Evolutionary conservation across 768 basidiomycete species (phyloP).

Genomic region (Xerocomus potaroensis): DNA sequence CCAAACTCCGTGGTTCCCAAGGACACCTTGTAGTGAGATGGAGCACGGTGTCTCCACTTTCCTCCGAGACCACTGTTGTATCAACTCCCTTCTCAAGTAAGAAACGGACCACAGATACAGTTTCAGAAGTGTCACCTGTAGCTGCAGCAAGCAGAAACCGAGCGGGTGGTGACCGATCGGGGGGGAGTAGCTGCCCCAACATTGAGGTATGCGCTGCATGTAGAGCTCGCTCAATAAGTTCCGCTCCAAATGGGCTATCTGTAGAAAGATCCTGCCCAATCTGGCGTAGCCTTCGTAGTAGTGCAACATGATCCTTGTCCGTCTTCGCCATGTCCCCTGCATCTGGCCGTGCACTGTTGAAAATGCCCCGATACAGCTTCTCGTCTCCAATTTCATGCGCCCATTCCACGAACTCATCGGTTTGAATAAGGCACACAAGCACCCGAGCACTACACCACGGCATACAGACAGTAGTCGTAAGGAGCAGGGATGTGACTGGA

Average conservation of each 20-base stretch:
- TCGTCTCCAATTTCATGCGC: not conserved
- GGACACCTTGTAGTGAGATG: not conserved
- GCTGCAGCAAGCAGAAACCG: not conserved
- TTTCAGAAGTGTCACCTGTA: no score
- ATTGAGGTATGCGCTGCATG: not conserved
- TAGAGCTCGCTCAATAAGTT: not conserved
- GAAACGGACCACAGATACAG: no score
- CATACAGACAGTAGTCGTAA: not conserved
- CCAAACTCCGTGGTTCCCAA: no score
- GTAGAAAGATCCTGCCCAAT: not conserved
- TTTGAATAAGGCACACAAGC: not conserved
- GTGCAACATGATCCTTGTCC: not conserved
- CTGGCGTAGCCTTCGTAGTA: no score
- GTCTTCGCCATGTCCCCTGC: not conserved
- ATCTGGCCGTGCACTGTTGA: conserved; percentile 1
- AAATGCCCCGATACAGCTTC: not conserved
- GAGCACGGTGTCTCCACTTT: not conserved
- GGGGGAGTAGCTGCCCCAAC: not conserved
- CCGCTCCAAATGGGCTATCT: not conserved
- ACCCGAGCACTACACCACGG: conserved; percentile 2
- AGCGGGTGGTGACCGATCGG: not conserved
- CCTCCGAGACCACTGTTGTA: not conserved
- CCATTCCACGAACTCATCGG: not conserved
- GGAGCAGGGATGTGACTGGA: not conserved
- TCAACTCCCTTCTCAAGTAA: conserved; percentile 3